These are phyloP conservation scores for Magnusiomyces ingens DNA, from an alignment of 1,139 yeast genomes.

Conservation along the genomic window DNA sequence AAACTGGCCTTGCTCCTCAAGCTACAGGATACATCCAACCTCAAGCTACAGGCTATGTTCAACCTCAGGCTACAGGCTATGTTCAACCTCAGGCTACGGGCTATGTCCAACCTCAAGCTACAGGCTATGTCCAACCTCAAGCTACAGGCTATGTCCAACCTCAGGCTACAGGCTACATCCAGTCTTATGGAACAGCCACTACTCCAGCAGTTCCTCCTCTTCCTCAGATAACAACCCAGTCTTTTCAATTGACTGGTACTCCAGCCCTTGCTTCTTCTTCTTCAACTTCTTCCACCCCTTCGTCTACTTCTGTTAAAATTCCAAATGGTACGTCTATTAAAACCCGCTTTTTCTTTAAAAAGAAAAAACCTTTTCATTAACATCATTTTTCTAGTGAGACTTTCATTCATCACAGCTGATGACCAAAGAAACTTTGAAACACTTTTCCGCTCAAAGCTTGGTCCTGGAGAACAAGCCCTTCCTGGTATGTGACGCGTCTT, in stretches of 20 bases:
- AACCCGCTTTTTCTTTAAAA: slow-evolving; percentile 13
- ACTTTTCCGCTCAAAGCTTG: slow-evolving; percentile 69
- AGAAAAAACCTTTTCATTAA: neutral
- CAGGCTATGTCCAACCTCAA: slow-evolving; percentile 21
- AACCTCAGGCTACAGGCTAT: slow-evolving; percentile 24
- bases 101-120: slow-evolving; percentile 18
- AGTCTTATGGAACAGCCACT: slow-evolving; percentile 7
- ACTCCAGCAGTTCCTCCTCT: slow-evolving; percentile 15
- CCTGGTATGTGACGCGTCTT: slow-evolving; percentile 40
- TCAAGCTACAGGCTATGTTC: slow-evolving; percentile 13
- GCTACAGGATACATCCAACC: slow-evolving; percentile 10
- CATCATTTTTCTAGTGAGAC: slow-evolving; percentile 40
- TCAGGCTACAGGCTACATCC: slow-evolving; percentile 24
- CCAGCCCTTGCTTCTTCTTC: slow-evolving; percentile 20
- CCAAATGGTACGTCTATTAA: slow-evolving; percentile 36
- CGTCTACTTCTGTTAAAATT: slow-evolving; percentile 23
- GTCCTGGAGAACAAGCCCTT: slow-evolving; percentile 70
- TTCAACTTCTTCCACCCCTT: slow-evolving; percentile 26
- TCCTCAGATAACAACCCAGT: slow-evolving; percentile 14
- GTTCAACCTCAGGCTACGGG: slow-evolving; percentile 14
- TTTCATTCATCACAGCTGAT: slow-evolving; percentile 75
- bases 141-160: slow-evolving; percentile 12
- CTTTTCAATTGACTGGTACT: slow-evolving; percentile 16
- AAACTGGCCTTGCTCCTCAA: slow-evolving; percentile 9
- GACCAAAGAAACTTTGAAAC: slow-evolving; percentile 85